Conservation (phyloP, 345 rosid genomes). For the Eucalyptus tenuipes region DNA sequence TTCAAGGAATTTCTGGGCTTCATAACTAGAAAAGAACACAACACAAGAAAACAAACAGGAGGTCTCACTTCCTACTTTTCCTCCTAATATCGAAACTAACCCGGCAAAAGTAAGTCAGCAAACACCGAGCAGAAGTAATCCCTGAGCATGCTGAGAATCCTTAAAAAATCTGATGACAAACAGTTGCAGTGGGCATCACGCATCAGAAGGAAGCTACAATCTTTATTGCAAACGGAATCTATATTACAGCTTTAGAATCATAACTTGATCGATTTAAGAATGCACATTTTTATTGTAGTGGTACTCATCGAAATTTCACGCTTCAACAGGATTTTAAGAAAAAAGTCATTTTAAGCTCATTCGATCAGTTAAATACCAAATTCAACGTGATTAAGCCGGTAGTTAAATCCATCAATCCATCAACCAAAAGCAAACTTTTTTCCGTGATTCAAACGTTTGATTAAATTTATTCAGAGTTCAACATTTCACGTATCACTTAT, state of each 20-base stretch:
- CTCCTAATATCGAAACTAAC: neutral
- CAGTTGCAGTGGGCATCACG: neutral
- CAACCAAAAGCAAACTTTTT: too few relatives aligned
- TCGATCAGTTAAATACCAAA: too few relatives aligned
- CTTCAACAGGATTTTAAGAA: neutral
- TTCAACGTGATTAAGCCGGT: neutral
- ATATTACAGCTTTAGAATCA: neutral
- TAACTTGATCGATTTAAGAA: neutral
- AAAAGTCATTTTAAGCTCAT: neutral
- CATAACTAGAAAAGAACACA: neutral
- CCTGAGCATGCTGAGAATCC: neutral
- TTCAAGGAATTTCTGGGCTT: neutral
- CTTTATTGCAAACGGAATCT: accelerated
- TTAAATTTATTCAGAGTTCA: too few relatives aligned
- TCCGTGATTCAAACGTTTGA: too few relatives aligned
- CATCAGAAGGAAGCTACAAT: neutral
- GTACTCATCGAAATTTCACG: accelerated
- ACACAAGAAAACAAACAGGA: too few relatives aligned
- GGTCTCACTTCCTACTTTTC: neutral
- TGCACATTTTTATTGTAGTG: neutral
- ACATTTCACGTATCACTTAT: too few relatives aligned
- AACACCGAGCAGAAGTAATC: neutral
- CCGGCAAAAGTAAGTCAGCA: neutral
- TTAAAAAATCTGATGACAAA: neutral
- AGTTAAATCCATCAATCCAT: neutral